These are phyloP conservation scores for Triticum monococcum DNA, from an alignment of 176 grass and related monocot genomes.

Conservation along the genomic window DNA sequence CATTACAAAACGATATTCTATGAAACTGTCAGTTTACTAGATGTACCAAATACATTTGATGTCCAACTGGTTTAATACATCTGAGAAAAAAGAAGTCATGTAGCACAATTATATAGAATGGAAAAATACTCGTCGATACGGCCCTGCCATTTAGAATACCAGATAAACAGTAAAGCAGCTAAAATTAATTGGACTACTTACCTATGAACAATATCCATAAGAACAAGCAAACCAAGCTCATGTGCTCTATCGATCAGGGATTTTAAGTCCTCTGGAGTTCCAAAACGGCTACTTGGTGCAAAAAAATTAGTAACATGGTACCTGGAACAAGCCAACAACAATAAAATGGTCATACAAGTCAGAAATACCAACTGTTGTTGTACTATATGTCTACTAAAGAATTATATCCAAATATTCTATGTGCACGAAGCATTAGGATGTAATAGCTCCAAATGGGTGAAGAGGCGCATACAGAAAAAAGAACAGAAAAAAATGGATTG, in stretches of 20 bases:
- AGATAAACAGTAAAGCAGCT: background rate
- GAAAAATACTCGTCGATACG: background rate
- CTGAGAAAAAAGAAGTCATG: background rate
- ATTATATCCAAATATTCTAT: background rate
- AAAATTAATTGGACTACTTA: constrained; percentile 44
- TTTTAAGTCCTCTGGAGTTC: constrained; percentile 94
- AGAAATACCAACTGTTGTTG: background rate
- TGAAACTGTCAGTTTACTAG: constrained; percentile 11
- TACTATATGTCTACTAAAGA: background rate
- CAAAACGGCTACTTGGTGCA: constrained; percentile 97
- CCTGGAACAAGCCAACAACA: constrained; percentile 49
- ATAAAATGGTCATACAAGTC: constrained; percentile 19
- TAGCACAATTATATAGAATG: background rate
- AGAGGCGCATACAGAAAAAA: background rate
- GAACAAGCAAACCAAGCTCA: constrained; percentile 86
- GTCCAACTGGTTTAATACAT: background rate
- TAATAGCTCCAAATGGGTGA: constrained; percentile 17
- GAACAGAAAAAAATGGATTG: background rate
- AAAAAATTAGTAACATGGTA: constrained; percentile 99
- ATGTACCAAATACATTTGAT: constrained; percentile 25
- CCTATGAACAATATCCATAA: constrained; percentile 99
- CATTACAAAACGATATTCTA: background rate
- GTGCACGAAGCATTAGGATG: background rate
- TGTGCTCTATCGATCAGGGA: constrained; percentile 97
- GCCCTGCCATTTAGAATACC: background rate